phyloP scores from a whole-genome alignment of 208 protist species.

The Trypanosoma avium region DNA sequence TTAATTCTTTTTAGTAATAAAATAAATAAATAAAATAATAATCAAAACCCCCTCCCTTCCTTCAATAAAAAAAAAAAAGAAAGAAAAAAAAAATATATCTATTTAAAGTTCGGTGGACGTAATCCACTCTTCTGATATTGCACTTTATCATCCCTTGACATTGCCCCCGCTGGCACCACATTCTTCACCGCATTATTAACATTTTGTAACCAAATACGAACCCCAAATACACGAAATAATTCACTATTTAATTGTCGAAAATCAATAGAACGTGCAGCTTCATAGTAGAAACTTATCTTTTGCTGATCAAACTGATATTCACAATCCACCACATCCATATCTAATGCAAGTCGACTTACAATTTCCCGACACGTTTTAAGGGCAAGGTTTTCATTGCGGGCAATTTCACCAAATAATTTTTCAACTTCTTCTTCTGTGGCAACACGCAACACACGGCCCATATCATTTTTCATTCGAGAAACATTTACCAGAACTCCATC shows the following conservation, averaged over 20 bases:
- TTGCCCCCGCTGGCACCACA: constrained; percentile 36
- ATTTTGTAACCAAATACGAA: constrained; percentile 91
- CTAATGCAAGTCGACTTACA: constrained; percentile 41
- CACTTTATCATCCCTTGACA: constrained; percentile 28
- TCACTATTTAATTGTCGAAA: constrained; percentile 80
- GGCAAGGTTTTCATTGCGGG: constrained; percentile 66
- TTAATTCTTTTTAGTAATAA: too few relatives aligned
- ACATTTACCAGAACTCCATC: constrained; percentile 33
- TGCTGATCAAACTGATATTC: constrained; percentile 90
- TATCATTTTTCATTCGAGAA: constrained; percentile 22
- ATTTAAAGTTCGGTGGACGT: constrained; percentile 23
- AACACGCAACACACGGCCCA: constrained; percentile 53
- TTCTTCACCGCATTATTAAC: constrained; percentile 59
- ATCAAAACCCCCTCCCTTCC: not conserved
- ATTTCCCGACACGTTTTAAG: constrained; percentile 66
- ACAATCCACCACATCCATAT: constrained; percentile 80
- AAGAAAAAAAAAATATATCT: not conserved
- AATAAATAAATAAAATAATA: constrained; percentile 1
- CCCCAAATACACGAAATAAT: constrained; percentile 80
- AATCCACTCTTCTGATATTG: constrained; percentile 23
- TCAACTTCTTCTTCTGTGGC: constrained; percentile 68
- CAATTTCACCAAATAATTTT: constrained; percentile 52
- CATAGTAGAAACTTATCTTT: constrained; percentile 91
- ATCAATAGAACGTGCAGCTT: constrained; percentile 58
- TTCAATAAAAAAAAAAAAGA: not conserved